phyloP scores from a whole-genome alignment of 208 protist species.

The Naegleria fowleri region DNA sequence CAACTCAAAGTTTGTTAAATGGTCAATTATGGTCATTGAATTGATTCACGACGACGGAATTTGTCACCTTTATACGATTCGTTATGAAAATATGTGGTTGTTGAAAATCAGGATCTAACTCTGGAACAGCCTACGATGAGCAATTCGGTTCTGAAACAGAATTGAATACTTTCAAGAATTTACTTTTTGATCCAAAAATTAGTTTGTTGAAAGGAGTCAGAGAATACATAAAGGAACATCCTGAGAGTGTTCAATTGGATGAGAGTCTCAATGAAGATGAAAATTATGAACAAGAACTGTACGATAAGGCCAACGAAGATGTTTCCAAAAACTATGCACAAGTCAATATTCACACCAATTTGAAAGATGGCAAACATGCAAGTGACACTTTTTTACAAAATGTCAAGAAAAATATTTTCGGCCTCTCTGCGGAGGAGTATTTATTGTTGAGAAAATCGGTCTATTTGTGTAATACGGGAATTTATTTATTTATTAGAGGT shows the following conservation, averaged over 20 bases:
- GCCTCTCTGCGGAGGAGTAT: background rate
- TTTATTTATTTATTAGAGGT: background rate
- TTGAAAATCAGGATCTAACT: too few species aligned
- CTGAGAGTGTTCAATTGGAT: background rate
- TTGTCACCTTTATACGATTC: too few species aligned
- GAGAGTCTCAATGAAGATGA: background rate
- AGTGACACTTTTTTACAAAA: background rate
- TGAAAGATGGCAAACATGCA: background rate
- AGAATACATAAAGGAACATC: background rate
- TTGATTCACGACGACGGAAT: too few species aligned
- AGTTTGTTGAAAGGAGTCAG: background rate
- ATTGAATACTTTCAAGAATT: background rate
- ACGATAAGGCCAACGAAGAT: background rate
- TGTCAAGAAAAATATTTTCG: background rate
- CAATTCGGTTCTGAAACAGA: background rate
- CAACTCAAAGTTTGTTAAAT: too few species aligned
- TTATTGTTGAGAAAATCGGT: background rate
- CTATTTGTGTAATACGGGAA: background rate
- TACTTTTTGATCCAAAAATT: background rate
- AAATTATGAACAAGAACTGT: background rate
- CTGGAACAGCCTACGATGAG: background rate
- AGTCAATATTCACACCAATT: background rate
- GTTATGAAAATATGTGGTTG: too few species aligned
- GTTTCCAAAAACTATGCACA: background rate
- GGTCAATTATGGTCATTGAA: background rate